Evolutionary conservation across 495 filamentous ascomycete species (phyloP).

Genomic region (Hypomontagnella monticulosa): DNA sequence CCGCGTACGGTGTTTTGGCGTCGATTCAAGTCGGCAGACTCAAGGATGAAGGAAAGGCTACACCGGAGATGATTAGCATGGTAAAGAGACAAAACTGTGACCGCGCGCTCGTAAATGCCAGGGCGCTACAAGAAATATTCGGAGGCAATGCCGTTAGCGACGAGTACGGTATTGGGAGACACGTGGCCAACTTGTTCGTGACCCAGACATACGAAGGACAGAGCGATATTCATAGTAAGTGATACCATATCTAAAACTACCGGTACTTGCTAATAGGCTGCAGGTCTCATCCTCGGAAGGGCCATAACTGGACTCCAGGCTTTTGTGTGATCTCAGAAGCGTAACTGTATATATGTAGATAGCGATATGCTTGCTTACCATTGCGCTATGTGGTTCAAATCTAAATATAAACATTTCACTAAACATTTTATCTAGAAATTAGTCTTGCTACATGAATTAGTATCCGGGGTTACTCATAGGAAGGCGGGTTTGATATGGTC

Average conservation of each 20-base stretch:
- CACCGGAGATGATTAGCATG: constrained; percentile 98
- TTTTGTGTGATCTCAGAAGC: constrained; percentile 56
- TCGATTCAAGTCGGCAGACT: constrained; percentile 89
- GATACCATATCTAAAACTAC: constrained; percentile 19
- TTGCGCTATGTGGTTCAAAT: too few species aligned
- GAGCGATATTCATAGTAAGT: constrained; percentile 93
- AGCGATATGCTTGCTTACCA: background rate
- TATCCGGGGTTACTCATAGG: too few species aligned
- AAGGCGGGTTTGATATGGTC: background rate
- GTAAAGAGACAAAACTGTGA: constrained; percentile 99
- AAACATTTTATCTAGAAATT: too few species aligned
- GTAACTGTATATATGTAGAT: too few species aligned
- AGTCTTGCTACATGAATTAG: too few species aligned
- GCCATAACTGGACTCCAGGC: constrained; percentile 70
- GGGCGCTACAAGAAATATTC: constrained; percentile 91
- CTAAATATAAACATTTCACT: too few species aligned
- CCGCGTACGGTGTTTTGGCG: constrained; percentile 86
- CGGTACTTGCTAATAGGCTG: constrained; percentile 32
- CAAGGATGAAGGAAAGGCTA: constrained; percentile 86
- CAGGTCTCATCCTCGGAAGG: constrained; percentile 69
- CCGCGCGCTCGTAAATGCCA: constrained; percentile 79
- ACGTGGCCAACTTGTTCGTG: constrained; percentile 96
- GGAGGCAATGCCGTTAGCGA: constrained; percentile 97
- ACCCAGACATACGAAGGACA: constrained; percentile 98
- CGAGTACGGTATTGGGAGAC: constrained; percentile 92